Evolutionary conservation across 179 eudicot species (phyloP).

Genomic region (Beta lomatogona): DNA sequence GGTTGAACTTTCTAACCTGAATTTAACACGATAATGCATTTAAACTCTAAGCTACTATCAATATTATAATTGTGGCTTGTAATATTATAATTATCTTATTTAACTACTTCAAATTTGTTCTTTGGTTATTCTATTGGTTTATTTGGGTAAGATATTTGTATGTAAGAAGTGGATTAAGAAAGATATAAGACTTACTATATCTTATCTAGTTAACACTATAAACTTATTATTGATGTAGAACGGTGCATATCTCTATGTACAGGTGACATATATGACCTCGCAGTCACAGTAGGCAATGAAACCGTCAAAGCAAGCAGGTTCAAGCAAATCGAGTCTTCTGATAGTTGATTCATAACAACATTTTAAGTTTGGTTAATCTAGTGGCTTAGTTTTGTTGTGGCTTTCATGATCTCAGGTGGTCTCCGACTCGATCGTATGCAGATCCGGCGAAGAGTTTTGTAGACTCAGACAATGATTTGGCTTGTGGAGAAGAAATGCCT

Average conservation of each 20-base stretch:
- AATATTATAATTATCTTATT: too few relatives aligned
- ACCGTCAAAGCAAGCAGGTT: slow-evolving; percentile 43
- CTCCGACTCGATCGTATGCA: slow-evolving; percentile 35
- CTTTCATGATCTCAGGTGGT: slow-evolving; percentile 25
- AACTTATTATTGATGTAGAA: neutral
- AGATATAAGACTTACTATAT: too few relatives aligned
- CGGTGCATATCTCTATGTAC: neutral
- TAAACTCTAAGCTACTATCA: too few relatives aligned
- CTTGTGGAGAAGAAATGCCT: slow-evolving; percentile 1
- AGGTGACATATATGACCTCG: slow-evolving; percentile 34
- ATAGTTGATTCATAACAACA: neutral
- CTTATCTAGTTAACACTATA: neutral
- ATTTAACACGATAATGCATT: too few relatives aligned
- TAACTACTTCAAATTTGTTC: too few relatives aligned
- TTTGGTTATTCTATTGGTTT: too few relatives aligned
- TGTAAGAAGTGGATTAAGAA: too few relatives aligned
- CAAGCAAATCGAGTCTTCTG: neutral
- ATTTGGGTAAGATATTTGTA: too few relatives aligned
- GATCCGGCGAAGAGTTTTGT: slow-evolving; percentile 31
- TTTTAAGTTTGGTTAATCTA: neutral
- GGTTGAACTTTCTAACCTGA: too few relatives aligned
- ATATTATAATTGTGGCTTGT: too few relatives aligned
- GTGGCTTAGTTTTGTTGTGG: slow-evolving; percentile 1
- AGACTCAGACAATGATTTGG: neutral
- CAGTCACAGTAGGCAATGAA: slow-evolving; percentile 21